phyloP scores from a whole-genome alignment of 495 filamentous ascomycete species.

The Clavariopsis aquatica region DNA sequence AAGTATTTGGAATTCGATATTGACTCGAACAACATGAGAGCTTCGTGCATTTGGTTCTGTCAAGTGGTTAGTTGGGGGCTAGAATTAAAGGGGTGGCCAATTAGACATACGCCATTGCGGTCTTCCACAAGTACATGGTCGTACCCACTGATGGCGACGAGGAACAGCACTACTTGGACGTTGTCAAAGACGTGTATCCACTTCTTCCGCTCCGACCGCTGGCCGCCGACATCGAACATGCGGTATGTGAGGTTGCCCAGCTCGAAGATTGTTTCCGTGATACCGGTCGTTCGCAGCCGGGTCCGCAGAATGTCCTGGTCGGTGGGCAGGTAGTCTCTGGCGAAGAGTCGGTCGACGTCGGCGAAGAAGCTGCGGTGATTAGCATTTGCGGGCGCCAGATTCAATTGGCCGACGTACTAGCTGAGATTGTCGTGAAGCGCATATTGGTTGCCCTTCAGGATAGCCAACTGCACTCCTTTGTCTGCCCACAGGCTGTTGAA shows the following conservation, averaged over 20 bases:
- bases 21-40: constrained; percentile 95
- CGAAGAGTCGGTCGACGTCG: constrained; percentile 87
- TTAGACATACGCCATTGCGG: constrained; percentile 37
- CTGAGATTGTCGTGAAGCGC: constrained; percentile 96
- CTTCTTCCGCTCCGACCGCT: constrained; percentile 99
- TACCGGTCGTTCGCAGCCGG: constrained; percentile 98
- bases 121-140: constrained; percentile 98
- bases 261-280: constrained; percentile 98
- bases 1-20: constrained; percentile 99
- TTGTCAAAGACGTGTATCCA: constrained; percentile 99
- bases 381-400: background rate
- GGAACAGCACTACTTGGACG: constrained; percentile 96
- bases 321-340: constrained; percentile 91
- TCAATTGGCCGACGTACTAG: constrained; percentile 71
- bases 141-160: constrained; percentile 98
- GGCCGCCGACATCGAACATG: constrained; percentile 99
- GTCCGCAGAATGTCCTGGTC: constrained; percentile 97
- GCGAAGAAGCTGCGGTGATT: constrained; percentile 82
- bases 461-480: constrained; percentile 79
- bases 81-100: background rate
- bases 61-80: constrained; percentile 14
- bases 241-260: constrained; percentile 97
- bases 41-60: constrained; percentile 97
- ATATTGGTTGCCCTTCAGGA: constrained; percentile 98
- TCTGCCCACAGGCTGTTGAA: constrained; percentile 95